Evolutionary conservation across 192 early-diverging fungal genomes (phyloP), one percentile per base, ranked within the genome.

Genomic region (Coemansia sp.): DNA sequence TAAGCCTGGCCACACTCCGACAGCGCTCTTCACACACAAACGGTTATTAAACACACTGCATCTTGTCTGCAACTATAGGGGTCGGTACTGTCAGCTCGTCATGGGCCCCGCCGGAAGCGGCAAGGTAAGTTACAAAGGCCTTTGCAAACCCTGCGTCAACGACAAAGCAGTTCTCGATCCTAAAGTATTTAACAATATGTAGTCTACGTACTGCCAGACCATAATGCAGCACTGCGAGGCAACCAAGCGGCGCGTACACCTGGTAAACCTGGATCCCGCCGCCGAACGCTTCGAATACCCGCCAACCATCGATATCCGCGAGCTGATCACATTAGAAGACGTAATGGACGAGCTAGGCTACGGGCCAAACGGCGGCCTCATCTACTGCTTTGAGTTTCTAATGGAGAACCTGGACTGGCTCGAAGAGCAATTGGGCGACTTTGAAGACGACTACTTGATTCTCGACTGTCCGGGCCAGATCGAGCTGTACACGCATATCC

Each of bases 401-500:
- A 80, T 94, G 65, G 90, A 96, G 50, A 99, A 99, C 69, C 65
- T 98, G 28, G 94, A 99, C 71, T 99, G 96, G 93, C 74, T 99
- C 20, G 95, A 98, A 78, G 93, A 97, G 47, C 90, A 94, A 75
- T 81, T 98, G 6, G 88, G 91, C 8, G 84, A 87, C 55, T 96
- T 89, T 59, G 94, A 94, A 37, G 94, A 99, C 68, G 97, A 99
- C 69, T 97, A 98, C 66, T 78, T 98, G 46, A 94, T 99, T 48
- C 87, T 99, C 51, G 97, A 99, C 75, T 96, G 95, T 65, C 97
- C 97, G 10, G 89, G 96, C 4, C 95, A 99, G 74, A 99, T 99
- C 65, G 97, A 99, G 78, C 85, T 99, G 14, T 99, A 99, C 77
- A 98, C 97, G 26, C 96, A 98, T 69, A 93, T 95, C 59, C 90